phyloP scores from a whole-genome alignment of 2,329 filamentous ascomycete species.

The Fusarium neocosmosporiellum region DNA sequence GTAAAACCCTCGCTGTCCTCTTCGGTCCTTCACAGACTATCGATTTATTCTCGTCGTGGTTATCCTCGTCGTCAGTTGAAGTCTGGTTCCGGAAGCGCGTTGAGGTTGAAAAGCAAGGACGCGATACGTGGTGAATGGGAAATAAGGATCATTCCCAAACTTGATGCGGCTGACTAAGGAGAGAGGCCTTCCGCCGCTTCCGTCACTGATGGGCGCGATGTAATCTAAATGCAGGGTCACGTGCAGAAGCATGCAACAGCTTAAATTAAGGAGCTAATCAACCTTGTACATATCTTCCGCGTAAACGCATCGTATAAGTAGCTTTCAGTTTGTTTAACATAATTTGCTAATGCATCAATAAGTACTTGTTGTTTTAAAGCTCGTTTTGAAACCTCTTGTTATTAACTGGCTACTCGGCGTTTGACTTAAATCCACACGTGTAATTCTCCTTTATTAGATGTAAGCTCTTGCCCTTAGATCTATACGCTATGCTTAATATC shows the following conservation, averaged over 20 bases:
- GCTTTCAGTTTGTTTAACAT: not conserved
- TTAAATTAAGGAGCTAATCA: slow-evolving; percentile 25
- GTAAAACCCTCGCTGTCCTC: slow-evolving; percentile 11
- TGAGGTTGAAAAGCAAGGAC: slow-evolving; percentile 18
- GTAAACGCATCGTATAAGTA: not conserved
- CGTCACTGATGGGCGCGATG: not conserved
- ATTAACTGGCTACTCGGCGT: not conserved
- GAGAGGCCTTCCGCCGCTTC: not conserved
- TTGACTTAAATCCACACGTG: not conserved
- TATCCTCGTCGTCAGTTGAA: slow-evolving; percentile 9
- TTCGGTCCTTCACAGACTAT: not conserved
- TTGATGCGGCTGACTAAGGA: not conserved
- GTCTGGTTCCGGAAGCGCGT: slow-evolving; percentile 16
- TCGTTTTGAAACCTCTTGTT: not conserved
- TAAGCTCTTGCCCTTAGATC: slow-evolving; percentile 47
- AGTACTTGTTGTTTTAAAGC: not conserved
- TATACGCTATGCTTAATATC: slow-evolving; percentile 49
- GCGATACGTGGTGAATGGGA: not conserved
- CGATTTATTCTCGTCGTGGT: slow-evolving; percentile 2
- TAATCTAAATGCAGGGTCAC: not conserved
- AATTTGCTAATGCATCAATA: not conserved
- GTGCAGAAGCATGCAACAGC: not conserved
- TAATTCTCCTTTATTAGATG: slow-evolving; percentile 49
- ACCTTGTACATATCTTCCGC: not conserved
- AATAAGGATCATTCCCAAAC: not conserved